A percentile compares a stretch with the other conserved stretches of the same genome.
These are phyloP conservation scores for Venustampulla echinocandica DNA, from an alignment of 495 filamentous ascomycete genomes.

Conservation along the genomic window DNA sequence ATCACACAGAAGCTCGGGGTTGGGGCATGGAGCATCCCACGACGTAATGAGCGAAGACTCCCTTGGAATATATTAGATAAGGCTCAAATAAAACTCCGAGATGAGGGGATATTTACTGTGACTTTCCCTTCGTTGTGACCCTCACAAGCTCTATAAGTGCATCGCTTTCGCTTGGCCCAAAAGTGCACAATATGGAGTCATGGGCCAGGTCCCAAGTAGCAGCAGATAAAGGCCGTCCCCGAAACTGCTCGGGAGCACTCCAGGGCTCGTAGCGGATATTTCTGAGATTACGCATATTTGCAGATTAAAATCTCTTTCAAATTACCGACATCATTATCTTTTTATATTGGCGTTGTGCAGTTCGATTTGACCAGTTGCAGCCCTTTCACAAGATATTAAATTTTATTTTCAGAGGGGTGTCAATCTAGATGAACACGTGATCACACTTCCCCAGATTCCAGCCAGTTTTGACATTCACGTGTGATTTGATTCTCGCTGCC, in stretches of 20 bases:
- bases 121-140: conserved; percentile 30
- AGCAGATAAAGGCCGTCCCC: conserved; percentile 54
- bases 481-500: no score
- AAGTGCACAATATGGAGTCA: conserved; percentile 63
- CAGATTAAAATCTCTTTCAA: no score
- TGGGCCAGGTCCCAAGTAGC: conserved; percentile 67
- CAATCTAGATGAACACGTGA: no score
- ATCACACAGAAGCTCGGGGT: conserved; percentile 61
- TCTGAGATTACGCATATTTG: conserved; percentile 70
- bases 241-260: conserved; percentile 37
- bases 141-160: conserved; percentile 58
- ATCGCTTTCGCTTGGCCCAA: conserved; percentile 58
- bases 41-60: conserved; percentile 55
- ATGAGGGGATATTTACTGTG: no score
- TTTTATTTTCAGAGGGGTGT: no score
- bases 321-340: no score
- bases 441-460: background rate
- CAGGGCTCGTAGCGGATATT: conserved; percentile 57
- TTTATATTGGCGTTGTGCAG: no score
- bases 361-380: background rate
- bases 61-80: conserved; percentile 12
- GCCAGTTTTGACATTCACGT: conserved; percentile 11
- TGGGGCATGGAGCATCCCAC: conserved; percentile 75
- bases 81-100: no score
- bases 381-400: background rate